These are phyloP conservation scores for Persicaria maculosa DNA, from an alignment of 148 eudicot species.

Conservation along the genomic window DNA sequence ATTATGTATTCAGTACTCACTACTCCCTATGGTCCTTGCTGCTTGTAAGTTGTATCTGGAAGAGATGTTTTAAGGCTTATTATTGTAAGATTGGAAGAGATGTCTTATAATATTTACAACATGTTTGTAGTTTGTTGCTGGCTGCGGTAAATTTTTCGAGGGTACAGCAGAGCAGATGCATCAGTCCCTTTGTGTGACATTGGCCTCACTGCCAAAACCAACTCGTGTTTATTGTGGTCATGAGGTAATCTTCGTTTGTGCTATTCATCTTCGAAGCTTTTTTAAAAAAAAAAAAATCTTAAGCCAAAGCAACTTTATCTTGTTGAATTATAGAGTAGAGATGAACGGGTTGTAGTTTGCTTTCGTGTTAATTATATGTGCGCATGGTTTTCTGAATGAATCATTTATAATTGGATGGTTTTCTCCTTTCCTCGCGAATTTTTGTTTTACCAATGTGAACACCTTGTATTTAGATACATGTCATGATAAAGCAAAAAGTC, in stretches of 20 bases:
- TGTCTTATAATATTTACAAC: not conserved
- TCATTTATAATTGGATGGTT: too few relatives aligned
- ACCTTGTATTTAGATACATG: too few relatives aligned
- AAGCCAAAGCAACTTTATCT: not conserved
- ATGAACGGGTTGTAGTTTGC: too few relatives aligned
- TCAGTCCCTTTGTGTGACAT: slow-evolving; percentile 77
- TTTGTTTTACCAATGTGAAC: too few relatives aligned
- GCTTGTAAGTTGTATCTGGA: not conserved
- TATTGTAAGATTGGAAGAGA: not conserved
- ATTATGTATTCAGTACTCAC: not conserved
- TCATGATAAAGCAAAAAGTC: too few relatives aligned
- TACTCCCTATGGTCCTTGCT: not conserved
- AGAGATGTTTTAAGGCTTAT: not conserved
- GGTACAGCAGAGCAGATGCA: slow-evolving; percentile 98
- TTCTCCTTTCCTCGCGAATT: too few relatives aligned
- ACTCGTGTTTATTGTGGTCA: slow-evolving; percentile 92
- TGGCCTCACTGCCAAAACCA: slow-evolving; percentile 82
- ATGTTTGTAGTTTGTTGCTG: slow-evolving; percentile 73
- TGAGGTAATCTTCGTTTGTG: slow-evolving; percentile 45
- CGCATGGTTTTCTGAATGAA: too few relatives aligned
- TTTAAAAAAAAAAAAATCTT: not conserved
- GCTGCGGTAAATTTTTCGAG: slow-evolving; percentile 93
- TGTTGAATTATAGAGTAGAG: not conserved
- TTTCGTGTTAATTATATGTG: too few relatives aligned
- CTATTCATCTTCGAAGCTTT: not conserved